phyloP scores from a whole-genome alignment of 352 stramenopile species.

The Phytophthora macrochlamydospora region DNA sequence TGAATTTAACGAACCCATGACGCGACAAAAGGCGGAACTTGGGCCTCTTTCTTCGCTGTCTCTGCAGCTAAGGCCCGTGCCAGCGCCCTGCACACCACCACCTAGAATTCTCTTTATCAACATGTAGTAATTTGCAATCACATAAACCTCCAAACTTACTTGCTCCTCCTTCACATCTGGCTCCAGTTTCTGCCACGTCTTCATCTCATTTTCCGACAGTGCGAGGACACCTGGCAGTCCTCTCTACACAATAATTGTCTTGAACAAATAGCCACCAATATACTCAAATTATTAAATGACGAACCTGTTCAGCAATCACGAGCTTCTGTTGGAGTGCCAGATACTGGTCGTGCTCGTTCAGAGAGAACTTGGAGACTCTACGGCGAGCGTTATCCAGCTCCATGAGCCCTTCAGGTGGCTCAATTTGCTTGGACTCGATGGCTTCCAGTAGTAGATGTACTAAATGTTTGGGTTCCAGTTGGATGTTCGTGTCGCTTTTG shows the following conservation, averaged over 20 bases:
- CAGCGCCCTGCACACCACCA: constrained; percentile 32
- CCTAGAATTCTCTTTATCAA: background rate
- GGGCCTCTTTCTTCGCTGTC: constrained; percentile 12
- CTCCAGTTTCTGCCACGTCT: constrained; percentile 46
- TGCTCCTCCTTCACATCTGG: constrained; percentile 44
- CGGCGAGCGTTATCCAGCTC: constrained; percentile 44
- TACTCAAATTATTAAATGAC: constrained; percentile 18
- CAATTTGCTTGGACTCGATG: constrained; percentile 14
- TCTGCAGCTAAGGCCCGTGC: constrained; percentile 20
- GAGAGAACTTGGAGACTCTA: constrained; percentile 51
- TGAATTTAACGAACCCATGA: constrained; percentile 32
- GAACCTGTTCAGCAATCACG: constrained; percentile 47
- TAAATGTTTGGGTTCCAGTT: constrained; percentile 34
- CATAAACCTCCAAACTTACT: constrained; percentile 3
- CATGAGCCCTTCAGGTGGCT: constrained; percentile 14
- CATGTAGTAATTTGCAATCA: background rate
- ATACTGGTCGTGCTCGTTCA: constrained; percentile 60
- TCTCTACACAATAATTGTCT: constrained; percentile 22
- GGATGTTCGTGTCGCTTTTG: background rate
- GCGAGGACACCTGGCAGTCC: constrained; percentile 65
- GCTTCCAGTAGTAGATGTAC: constrained; percentile 38
- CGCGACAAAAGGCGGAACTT: constrained; percentile 21
- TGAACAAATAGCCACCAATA: background rate
- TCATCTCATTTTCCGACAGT: constrained; percentile 46
- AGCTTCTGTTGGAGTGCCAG: constrained; percentile 52